These are phyloP conservation scores for Ambrosia hybrid DNA, from an alignment of 140 eudicot species.

Conservation along the genomic window DNA sequence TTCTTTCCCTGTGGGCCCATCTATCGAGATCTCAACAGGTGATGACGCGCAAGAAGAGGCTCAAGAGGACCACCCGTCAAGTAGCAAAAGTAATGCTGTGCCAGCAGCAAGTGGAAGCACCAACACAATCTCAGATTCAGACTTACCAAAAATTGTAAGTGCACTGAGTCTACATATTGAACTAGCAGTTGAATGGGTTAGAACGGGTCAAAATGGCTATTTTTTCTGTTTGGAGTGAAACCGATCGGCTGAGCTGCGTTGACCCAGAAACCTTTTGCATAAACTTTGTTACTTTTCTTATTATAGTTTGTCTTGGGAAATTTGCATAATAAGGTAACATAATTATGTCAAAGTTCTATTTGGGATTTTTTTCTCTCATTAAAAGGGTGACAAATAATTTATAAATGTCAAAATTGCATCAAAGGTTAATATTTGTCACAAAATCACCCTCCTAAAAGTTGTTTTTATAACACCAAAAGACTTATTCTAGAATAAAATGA, in stretches of 20 bases:
- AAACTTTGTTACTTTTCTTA: neutral
- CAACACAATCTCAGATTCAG: constrained; percentile 46
- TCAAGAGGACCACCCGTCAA: constrained; percentile 43
- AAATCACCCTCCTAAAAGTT: neutral
- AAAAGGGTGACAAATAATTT: neutral
- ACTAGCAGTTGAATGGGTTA: neutral
- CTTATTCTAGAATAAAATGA: neutral
- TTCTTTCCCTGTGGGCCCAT: constrained; percentile 53
- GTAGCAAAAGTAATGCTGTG: constrained; percentile 41
- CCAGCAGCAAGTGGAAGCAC: constrained; percentile 35
- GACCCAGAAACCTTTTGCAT: neutral
- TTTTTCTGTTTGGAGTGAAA: neutral
- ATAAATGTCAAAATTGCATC: neutral
- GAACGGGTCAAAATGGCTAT: neutral
- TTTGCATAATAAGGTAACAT: neutral
- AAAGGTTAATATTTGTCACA: neutral
- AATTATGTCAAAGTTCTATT: neutral
- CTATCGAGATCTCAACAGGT: constrained; percentile 41
- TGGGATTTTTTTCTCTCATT: neutral
- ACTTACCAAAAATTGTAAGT: constrained; percentile 73
- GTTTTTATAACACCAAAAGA: neutral
- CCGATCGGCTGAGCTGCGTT: neutral
- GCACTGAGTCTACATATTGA: neutral
- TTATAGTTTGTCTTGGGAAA: neutral
- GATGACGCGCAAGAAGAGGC: constrained; percentile 48